Conservation (phyloP, 768 basidiomycete species). For the Ramaria sp. region DNA sequence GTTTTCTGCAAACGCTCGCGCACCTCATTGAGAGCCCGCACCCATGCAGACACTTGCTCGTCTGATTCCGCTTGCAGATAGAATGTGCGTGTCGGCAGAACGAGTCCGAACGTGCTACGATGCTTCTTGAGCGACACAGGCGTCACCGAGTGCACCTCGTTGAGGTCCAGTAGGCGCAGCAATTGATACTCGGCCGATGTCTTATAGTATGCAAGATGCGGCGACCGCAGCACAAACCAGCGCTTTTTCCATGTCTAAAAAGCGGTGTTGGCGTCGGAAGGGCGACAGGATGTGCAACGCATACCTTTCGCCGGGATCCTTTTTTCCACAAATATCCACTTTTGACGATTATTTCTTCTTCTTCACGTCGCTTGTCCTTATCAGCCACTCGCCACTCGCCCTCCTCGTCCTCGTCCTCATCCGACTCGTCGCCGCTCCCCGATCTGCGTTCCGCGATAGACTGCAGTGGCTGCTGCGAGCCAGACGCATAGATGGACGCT, state of each 20-base stretch:
- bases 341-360: slow-evolving; percentile 65
- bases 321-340: slow-evolving; percentile 97
- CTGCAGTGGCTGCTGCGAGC: slow-evolving; percentile 44
- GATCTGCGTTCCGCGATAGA: slow-evolving; percentile 70
- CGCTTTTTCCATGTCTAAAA: slow-evolving; percentile 96
- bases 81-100: slow-evolving; percentile 82
- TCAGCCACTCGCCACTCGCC: slow-evolving; percentile 54
- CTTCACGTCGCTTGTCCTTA: slow-evolving; percentile 36
- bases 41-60: slow-evolving; percentile 76
- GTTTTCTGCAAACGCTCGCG: slow-evolving; percentile 53
- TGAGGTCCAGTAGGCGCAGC: slow-evolving; percentile 75
- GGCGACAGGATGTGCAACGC: slow-evolving; percentile 15
- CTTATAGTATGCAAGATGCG: slow-evolving; percentile 95
- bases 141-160: slow-evolving; percentile 84
- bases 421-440: slow-evolving; percentile 62
- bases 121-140: slow-evolving; percentile 84
- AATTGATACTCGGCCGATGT: slow-evolving; percentile 90
- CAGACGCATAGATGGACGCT: slow-evolving; percentile 21
- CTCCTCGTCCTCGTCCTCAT: slow-evolving; percentile 46
- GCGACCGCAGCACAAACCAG: slow-evolving; percentile 92
- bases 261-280: slow-evolving; percentile 4
- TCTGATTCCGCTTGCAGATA: slow-evolving; percentile 74
- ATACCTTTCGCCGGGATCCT: slow-evolving; percentile 91
- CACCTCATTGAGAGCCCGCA: slow-evolving; percentile 68
- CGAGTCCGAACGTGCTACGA: slow-evolving; percentile 80